These are phyloP conservation scores for Coniochaeta sp. DNA, from an alignment of 2,329 filamentous ascomycete species.

Conservation along the genomic window DNA sequence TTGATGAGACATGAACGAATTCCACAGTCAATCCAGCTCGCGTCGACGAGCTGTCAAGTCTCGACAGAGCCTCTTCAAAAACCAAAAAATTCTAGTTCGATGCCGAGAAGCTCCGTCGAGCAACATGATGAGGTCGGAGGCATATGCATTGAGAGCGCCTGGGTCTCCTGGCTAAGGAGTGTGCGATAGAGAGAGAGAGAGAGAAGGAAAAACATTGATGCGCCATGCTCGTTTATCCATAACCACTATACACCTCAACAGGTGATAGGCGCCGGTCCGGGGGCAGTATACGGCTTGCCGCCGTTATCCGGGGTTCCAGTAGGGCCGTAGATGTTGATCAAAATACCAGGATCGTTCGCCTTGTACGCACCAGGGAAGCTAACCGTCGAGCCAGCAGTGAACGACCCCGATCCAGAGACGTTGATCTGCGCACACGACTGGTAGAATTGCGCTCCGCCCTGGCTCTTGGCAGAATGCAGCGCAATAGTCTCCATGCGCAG, in stretches of 20 bases:
- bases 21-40: background rate
- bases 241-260: slow-evolving; percentile 11
- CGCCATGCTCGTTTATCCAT: background rate
- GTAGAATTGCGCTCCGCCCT: slow-evolving; percentile 34
- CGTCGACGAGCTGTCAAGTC: background rate
- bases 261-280: slow-evolving; percentile 25
- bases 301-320: slow-evolving; percentile 31
- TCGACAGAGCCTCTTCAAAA: background rate
- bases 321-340: slow-evolving; percentile 38
- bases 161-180: background rate
- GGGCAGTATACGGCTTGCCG: slow-evolving; percentile 29
- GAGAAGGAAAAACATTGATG: background rate
- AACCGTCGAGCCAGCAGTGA: slow-evolving; percentile 27
- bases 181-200: background rate
- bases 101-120: background rate
- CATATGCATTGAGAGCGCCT: background rate
- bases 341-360: slow-evolving; percentile 33
- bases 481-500: slow-evolving; percentile 47
- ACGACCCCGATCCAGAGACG: slow-evolving; percentile 28
- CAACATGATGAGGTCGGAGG: background rate
- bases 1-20: background rate
- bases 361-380: slow-evolving; percentile 37
- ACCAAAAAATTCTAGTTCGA: background rate
- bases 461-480: slow-evolving; percentile 36
- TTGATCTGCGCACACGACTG: slow-evolving; percentile 33